Evolutionary conservation across 179 eudicot genomes (phyloP).

Genomic region (Silene coronaria): DNA sequence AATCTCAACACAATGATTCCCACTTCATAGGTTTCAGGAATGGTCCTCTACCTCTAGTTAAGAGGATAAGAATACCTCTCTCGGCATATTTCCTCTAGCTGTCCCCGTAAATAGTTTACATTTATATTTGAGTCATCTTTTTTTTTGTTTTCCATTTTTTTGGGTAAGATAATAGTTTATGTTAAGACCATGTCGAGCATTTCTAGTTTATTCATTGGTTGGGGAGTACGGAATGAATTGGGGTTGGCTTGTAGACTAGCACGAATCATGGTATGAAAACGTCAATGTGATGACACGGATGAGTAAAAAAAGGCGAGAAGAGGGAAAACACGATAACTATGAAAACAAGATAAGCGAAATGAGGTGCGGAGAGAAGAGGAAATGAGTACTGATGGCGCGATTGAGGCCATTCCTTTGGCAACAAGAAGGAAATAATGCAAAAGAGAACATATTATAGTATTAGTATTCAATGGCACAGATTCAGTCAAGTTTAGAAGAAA

Average conservation of each 20-base stretch:
- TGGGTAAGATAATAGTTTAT: too few relatives aligned
- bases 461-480: conserved; percentile 11
- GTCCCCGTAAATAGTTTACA: not conserved
- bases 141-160: too few relatives aligned
- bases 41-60: not conserved
- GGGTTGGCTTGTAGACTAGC: too few relatives aligned
- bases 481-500: conserved; percentile 5
- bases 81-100: not conserved
- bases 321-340: not conserved
- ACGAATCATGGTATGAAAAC: not conserved
- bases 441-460: not conserved
- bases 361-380: not conserved
- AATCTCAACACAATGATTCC: not conserved
- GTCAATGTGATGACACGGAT: not conserved
- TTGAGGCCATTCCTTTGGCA: not conserved
- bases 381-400: not conserved
- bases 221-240: too few relatives aligned
- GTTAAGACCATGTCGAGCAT: too few relatives aligned
- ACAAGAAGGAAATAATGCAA: conserved; percentile 12
- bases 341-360: not conserved
- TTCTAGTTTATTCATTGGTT: too few relatives aligned
- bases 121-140: not conserved
- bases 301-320: too few relatives aligned
- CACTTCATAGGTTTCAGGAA: conserved; percentile 7
- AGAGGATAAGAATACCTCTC: conserved; percentile 1